Evolutionary conservation across 2,329 filamentous ascomycete genomes (phyloP), one percentile per base, ranked within the genome.

Genomic region (Albifimbria verrucaria): DNA sequence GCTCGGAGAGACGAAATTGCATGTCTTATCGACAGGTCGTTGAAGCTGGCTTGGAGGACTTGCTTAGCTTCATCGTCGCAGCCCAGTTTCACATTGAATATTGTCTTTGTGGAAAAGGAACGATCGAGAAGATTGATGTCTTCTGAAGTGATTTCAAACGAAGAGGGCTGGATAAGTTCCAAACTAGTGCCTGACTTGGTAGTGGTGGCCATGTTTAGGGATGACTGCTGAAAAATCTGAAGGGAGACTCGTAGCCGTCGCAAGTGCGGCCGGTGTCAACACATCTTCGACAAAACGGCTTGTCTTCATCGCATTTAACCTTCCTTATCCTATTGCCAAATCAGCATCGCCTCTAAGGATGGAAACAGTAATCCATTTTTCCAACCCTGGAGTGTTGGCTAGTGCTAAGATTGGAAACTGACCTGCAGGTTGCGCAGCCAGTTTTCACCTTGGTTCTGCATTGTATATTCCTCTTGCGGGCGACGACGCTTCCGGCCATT

Each of bases 381-480:
- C 6, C 28, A 3, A n/a, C 22, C 20, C 48, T 22, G 21, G n/a
- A 15, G 45, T n/a, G 26, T 59, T 55, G 48, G 59, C 36, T 44
- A 32, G 46, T 24, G 50, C 58, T 48, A 51, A 43, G 46, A 59
- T 46, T 26, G 52, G 48, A 21, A 51, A 68, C 70, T 66, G 20
- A 75, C 73, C 72, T 72, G 69, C 73, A 76, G 49, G 73, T 75
- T 59, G 55, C 59, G 60, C 73, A 75, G 47, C 72, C 73, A 15
- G 71, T 75, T 54, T 74, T 75, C 17, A 73, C 71, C 51, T 74
- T 75, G 18, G 63, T 49, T 17, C 48, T 56, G 17, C 51, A 26
- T 42, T 52, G 12, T 42, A 49, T 61, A 44, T 56, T 67, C 55
- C 62, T 61, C 61, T 65, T 68, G 47, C 58, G 57, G 50, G 56